Evolutionary conservation across 768 basidiomycete species (phyloP).

Genomic region (Tylopilus sp.): DNA sequence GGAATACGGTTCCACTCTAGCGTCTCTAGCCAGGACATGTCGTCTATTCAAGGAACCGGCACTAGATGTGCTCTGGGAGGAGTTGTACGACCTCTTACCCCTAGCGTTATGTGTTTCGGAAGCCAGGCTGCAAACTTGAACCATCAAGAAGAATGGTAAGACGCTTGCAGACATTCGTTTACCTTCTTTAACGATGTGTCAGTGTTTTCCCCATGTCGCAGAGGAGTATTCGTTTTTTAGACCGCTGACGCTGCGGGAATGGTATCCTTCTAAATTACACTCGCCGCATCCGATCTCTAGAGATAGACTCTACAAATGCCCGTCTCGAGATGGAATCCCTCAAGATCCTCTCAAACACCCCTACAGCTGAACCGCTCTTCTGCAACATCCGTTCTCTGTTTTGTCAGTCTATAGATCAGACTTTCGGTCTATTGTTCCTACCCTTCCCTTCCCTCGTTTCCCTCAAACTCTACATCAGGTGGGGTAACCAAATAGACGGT

Average conservation of each 20-base stretch:
- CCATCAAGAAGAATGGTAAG: background rate
- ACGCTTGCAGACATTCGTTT: too few relatives aligned
- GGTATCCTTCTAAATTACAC: slow-evolving; percentile 3
- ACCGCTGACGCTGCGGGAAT: background rate
- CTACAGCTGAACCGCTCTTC: background rate
- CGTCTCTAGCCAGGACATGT: background rate
- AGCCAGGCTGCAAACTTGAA: background rate
- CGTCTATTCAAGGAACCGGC: background rate
- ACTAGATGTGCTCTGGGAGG: slow-evolving; percentile 3
- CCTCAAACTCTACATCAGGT: background rate
- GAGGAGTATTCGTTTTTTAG: slow-evolving; percentile 7
- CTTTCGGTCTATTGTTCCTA: background rate
- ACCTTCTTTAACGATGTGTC: background rate
- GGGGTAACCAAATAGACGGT: too few relatives aligned
- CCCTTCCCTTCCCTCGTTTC: background rate
- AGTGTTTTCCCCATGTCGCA: too few relatives aligned
- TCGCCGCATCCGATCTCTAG: slow-evolving; percentile 4
- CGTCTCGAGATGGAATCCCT: background rate
- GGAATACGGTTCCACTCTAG: background rate
- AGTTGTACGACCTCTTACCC: slow-evolving; percentile 9
- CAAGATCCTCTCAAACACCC: background rate
- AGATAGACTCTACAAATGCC: background rate
- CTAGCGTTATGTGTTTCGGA: slow-evolving; percentile 12
- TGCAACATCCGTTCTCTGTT: background rate
- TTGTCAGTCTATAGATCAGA: background rate